phyloP scores from a whole-genome alignment of 495 filamentous ascomycete genomes.

The Podospora conica region DNA sequence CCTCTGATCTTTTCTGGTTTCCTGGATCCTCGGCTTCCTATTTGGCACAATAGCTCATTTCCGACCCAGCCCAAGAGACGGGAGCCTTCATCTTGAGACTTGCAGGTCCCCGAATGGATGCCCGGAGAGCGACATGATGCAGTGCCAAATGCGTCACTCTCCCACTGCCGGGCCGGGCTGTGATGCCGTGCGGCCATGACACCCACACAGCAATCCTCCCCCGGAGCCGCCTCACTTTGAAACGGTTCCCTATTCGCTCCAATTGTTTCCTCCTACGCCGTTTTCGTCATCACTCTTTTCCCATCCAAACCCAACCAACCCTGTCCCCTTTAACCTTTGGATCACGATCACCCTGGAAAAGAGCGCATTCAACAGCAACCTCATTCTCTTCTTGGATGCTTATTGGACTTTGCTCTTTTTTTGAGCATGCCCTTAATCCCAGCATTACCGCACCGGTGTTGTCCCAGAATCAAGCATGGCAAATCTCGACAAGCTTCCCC shows the following conservation, averaged over 20 bases:
- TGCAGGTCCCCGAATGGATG: neutral
- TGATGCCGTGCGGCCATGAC: neutral
- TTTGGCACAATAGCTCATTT: neutral
- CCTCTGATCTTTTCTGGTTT: neutral
- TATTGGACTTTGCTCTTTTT: neutral
- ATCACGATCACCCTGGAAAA: neutral
- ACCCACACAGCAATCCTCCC: neutral
- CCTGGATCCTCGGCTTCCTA: neutral
- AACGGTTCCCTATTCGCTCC: neutral
- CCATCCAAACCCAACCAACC: neutral
- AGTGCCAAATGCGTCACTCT: too few species aligned
- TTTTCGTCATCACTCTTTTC: neutral
- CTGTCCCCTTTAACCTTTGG: neutral
- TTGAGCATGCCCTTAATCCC: neutral
- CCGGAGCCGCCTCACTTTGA: neutral
- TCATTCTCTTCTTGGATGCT: neutral
- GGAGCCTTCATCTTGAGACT: neutral
- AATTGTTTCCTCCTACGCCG: neutral
- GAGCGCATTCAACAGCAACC: neutral
- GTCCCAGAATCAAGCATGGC: conserved; percentile 10
- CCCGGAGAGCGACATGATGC: too few species aligned
- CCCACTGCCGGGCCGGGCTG: too few species aligned
- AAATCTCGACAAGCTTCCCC: conserved; percentile 53
- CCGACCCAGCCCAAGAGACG: neutral
- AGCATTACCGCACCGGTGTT: neutral